These are phyloP conservation scores for Schizochytrium sp. DNA, from an alignment of 108 stramenopile genomes.

Conservation along the genomic window DNA sequence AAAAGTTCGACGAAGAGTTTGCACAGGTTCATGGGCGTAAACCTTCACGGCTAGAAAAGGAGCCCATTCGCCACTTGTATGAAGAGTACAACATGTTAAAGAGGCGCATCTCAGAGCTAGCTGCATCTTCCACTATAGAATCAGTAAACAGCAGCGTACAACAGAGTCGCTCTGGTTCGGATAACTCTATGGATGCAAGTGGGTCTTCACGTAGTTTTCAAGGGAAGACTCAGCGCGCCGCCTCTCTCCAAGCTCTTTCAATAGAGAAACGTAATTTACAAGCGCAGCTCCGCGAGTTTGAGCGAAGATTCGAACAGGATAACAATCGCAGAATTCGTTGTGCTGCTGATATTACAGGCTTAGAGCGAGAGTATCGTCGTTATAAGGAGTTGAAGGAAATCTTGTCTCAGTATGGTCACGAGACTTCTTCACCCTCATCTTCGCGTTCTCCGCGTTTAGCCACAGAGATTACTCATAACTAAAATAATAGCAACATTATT, in stretches of 20 bases:
- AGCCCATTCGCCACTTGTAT: conserved; percentile 95
- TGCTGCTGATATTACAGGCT: conserved; percentile 70
- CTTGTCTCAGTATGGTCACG: neutral
- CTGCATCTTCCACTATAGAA: no score
- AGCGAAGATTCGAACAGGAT: conserved; percentile 37
- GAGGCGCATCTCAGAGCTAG: conserved; percentile 30
- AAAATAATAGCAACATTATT: neutral
- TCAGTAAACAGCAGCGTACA: neutral
- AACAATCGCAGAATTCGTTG: conserved; percentile 65
- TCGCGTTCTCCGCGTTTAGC: neutral
- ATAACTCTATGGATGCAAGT: neutral
- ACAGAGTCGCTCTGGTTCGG: neutral
- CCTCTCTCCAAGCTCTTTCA: neutral
- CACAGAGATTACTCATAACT: neutral
- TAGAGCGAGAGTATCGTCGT: conserved; percentile 70
- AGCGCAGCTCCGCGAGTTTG: conserved; percentile 52
- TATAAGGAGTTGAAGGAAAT: conserved; percentile 74
- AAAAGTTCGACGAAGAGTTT: conserved; percentile 90
- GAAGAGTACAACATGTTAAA: conserved; percentile 93
- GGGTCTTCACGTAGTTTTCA: neutral
- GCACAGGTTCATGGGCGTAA: conserved; percentile 84
- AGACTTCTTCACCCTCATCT: neutral
- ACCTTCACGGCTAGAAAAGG: conserved; percentile 95
- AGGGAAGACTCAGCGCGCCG: neutral
- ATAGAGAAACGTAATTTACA: conserved; percentile 28